phyloP scores from a whole-genome alignment of 352 stramenopile species.

The Globisporangium splendens region DNA sequence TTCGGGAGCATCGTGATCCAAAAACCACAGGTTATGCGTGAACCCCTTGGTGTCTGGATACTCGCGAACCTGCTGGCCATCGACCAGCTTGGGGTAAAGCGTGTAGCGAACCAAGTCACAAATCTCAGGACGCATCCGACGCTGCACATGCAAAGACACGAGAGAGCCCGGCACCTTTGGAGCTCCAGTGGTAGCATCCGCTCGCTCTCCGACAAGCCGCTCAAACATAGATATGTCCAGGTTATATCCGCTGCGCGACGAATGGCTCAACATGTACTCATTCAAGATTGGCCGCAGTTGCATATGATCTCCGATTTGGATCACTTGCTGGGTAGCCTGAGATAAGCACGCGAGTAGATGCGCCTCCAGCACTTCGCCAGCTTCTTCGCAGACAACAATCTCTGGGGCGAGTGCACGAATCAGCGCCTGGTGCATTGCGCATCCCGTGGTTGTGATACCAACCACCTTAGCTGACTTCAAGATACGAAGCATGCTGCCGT shows the following conservation, averaged over 20 bases:
- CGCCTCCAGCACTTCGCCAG: neutral
- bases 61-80: neutral
- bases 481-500: neutral
- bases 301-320: conserved; percentile 1
- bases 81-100: neutral
- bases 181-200: neutral
- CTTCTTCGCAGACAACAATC: neutral
- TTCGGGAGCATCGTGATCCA: neutral
- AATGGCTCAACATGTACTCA: neutral
- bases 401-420: neutral
- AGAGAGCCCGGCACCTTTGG: neutral
- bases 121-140: neutral
- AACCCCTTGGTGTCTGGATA: neutral
- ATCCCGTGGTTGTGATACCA: neutral
- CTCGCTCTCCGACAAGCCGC: neutral
- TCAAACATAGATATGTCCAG: conserved; percentile 1
- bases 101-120: neutral
- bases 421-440: neutral
- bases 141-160: neutral
- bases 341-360: neutral
- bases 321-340: neutral
- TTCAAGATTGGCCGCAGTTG: neutral
- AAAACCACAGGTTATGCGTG: neutral
- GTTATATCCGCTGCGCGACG: neutral
- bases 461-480: neutral